These are phyloP conservation scores for Dillenia turbinata DNA, from an alignment of 164 flowering plant species.

Conservation along the genomic window DNA sequence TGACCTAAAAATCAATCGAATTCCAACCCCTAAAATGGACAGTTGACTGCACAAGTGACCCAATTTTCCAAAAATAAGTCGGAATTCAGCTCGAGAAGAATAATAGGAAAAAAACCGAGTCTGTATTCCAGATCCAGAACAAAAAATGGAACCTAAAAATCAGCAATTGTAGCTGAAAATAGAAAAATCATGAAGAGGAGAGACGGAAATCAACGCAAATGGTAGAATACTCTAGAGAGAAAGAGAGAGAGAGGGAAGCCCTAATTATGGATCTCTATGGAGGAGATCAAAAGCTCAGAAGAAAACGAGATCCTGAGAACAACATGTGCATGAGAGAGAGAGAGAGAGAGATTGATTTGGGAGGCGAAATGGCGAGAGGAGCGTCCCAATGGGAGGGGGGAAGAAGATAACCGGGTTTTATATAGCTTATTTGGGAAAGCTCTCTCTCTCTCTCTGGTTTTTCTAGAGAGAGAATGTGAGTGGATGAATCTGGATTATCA, in stretches of 20 bases:
- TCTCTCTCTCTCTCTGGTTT: no score
- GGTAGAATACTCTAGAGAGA: not conserved
- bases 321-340: slow-evolving; percentile 4
- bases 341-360: not conserved
- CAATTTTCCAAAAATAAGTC: no score
- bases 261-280: not conserved
- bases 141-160: no score
- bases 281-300: not conserved
- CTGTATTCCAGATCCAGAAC: no score
- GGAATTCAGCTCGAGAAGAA: no score
- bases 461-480: no score
- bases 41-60: no score
- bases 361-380: slow-evolving; percentile 6
- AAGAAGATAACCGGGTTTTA: not conserved
- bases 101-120: no score
- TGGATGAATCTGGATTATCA: no score
- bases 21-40: no score
- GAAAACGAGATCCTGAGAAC: not conserved
- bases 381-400: slow-evolving; percentile 9
- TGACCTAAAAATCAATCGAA: no score
- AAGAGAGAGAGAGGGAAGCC: not conserved
- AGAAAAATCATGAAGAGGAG: not conserved
- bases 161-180: not conserved
- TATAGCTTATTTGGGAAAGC: no score
- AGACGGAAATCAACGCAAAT: not conserved